These are phyloP conservation scores for Neonothopanus nambi DNA, from an alignment of 1,284 basidiomycete genomes.

Conservation along the genomic window DNA sequence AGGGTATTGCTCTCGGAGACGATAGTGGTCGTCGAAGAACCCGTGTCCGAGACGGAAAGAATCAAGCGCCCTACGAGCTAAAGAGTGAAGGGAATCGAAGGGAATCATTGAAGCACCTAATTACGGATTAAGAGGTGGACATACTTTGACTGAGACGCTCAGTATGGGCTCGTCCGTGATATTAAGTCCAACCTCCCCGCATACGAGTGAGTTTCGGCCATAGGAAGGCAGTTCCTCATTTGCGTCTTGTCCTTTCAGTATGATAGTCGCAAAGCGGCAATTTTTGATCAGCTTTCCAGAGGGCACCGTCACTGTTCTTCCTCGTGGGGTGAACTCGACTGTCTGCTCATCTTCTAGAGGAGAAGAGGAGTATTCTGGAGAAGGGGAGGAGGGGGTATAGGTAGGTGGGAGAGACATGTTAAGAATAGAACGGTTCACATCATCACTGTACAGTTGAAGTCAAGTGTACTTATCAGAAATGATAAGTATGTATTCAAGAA, in stretches of 20 bases:
- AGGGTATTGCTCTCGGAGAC: slow-evolving; percentile 30
- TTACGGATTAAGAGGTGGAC: slow-evolving; percentile 1
- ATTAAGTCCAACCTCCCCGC: slow-evolving; percentile 35
- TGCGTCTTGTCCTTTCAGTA: slow-evolving; percentile 35
- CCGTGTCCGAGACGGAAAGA: slow-evolving; percentile 38
- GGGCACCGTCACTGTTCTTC: slow-evolving; percentile 17
- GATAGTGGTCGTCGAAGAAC: slow-evolving; percentile 26
- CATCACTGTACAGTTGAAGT: neutral
- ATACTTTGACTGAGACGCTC: slow-evolving; percentile 35
- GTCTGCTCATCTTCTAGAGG: slow-evolving; percentile 32
- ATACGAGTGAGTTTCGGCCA: slow-evolving; percentile 29
- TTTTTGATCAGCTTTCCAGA: slow-evolving; percentile 27
- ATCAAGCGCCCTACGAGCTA: slow-evolving; percentile 42
- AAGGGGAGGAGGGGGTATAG: slow-evolving; percentile 15
- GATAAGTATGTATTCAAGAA: no score
- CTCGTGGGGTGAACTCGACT: slow-evolving; percentile 34
- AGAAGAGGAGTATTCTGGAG: slow-evolving; percentile 26
- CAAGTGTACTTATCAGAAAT: no score
- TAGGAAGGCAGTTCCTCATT: slow-evolving; percentile 29
- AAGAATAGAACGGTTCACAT: neutral
- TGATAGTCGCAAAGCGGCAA: slow-evolving; percentile 32
- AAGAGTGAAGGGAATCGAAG: neutral
- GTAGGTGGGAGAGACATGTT: slow-evolving; percentile 12
- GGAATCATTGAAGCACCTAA: neutral
- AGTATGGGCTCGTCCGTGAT: slow-evolving; percentile 27